Evolutionary conservation across 345 rosid species (phyloP).

Genomic region (Diplotaxis tenuifolia): DNA sequence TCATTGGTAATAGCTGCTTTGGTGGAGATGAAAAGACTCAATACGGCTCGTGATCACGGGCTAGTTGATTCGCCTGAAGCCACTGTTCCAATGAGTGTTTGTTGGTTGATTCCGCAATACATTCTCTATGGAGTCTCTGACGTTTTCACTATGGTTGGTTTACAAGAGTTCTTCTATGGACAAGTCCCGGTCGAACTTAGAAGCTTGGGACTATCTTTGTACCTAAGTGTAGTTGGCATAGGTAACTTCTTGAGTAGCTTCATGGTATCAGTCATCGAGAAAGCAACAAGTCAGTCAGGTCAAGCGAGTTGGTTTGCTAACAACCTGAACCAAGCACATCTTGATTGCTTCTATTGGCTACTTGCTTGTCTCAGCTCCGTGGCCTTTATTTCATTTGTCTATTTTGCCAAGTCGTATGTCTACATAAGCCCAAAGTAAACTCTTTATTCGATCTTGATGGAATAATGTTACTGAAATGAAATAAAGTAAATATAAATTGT

Average conservation of each 20-base stretch:
- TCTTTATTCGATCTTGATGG: not conserved
- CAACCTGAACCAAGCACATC: conserved; percentile 36
- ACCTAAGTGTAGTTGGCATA: conserved; percentile 26
- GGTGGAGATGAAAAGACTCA: conserved; percentile 40
- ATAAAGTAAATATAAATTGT: not conserved
- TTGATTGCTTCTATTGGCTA: no score
- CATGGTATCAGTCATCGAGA: conserved; percentile 27
- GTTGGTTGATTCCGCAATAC: conserved; percentile 41
- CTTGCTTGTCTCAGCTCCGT: conserved; percentile 36
- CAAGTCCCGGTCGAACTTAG: not conserved
- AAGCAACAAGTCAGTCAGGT: conserved; percentile 26
- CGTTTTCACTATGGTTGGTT: conserved; percentile 22
- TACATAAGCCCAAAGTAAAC: not conserved
- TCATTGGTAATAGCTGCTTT: conserved; percentile 40
- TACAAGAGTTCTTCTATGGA: not conserved
- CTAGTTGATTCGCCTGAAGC: conserved; percentile 5
- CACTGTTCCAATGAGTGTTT: conserved; percentile 31
- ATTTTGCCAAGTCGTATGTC: conserved; percentile 30
- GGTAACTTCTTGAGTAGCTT: conserved; percentile 44
- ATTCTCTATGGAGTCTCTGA: conserved; percentile 33
- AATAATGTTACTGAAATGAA: not conserved
- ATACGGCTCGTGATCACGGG: conserved; percentile 28
- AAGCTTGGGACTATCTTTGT: not conserved
- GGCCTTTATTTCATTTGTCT: conserved; percentile 7
- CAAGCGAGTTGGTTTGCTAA: conserved; percentile 34